Evolutionary conservation across 2,329 filamentous ascomycete genomes (phyloP).

Genomic region (Zymoseptoria crescenta): DNA sequence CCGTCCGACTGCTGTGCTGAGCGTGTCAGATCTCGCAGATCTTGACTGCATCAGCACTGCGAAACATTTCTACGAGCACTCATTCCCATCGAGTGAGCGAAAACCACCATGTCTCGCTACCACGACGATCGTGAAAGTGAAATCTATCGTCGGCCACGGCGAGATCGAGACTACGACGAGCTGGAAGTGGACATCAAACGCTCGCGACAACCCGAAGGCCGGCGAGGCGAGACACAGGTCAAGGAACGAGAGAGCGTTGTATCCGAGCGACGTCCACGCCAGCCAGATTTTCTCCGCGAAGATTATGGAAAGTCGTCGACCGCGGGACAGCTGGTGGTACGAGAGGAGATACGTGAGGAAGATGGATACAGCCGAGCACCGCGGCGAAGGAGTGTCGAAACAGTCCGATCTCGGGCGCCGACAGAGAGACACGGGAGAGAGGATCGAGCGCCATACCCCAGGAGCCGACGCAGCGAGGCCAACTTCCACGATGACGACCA

Average conservation of each 20-base stretch:
- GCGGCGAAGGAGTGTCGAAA: constrained; percentile 22
- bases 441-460: constrained; percentile 25
- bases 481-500: constrained; percentile 13
- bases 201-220: constrained; percentile 18
- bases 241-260: constrained; percentile 29
- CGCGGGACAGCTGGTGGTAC: constrained; percentile 40
- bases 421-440: constrained; percentile 36
- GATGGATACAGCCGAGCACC: constrained; percentile 18
- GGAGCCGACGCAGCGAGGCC: constrained; percentile 19
- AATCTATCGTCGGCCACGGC: constrained; percentile 31
- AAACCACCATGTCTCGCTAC: neutral
- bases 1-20: neutral
- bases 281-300: constrained; percentile 44
- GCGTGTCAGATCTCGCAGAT: neutral
- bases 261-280: constrained; percentile 34
- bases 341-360: constrained; percentile 36
- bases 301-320: constrained; percentile 38
- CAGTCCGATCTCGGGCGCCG: constrained; percentile 22
- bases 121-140: constrained; percentile 24
- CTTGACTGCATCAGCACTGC: neutral
- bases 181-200: constrained; percentile 41
- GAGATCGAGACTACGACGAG: constrained; percentile 41
- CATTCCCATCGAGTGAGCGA: neutral
- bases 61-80: neutral
- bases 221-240: constrained; percentile 20